Evolutionary conservation across 2,329 filamentous ascomycete species (phyloP).

Genomic region (Laburnicola sp.): DNA sequence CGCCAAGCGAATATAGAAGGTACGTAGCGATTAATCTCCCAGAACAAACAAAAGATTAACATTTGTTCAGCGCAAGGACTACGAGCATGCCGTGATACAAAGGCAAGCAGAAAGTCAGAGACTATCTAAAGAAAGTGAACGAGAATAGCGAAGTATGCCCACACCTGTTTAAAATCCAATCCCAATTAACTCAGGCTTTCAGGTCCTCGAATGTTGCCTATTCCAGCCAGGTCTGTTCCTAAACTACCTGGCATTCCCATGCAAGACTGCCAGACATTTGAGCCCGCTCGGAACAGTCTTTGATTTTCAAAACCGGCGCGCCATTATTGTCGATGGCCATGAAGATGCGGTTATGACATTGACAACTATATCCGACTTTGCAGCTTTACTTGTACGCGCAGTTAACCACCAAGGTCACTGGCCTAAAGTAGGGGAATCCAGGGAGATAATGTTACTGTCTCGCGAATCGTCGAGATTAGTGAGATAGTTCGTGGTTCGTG

Average conservation of each 20-base stretch:
- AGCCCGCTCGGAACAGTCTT: too few species aligned
- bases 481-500: slow-evolving; percentile 14
- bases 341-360: slow-evolving; percentile 35
- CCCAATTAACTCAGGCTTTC: not conserved
- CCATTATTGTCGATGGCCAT: slow-evolving; percentile 20
- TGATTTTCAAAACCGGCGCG: slow-evolving; percentile 1
- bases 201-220: slow-evolving; percentile 58
- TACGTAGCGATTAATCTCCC: slow-evolving; percentile 1
- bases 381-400: slow-evolving; percentile 9
- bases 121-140: slow-evolving; percentile 57
- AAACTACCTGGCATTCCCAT: slow-evolving; percentile 51
- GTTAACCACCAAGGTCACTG: slow-evolving; percentile 16
- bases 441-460: slow-evolving; percentile 10
- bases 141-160: slow-evolving; percentile 46
- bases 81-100: slow-evolving; percentile 52
- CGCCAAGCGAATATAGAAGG: slow-evolving; percentile 22
- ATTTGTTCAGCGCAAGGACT: slow-evolving; percentile 27
- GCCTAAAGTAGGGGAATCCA: slow-evolving; percentile 17
- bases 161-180: not conserved
- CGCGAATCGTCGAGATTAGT: slow-evolving; percentile 12
- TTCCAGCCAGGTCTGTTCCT: slow-evolving; percentile 57
- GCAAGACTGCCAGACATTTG: too few species aligned
- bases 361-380: slow-evolving; percentile 18
- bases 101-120: slow-evolving; percentile 51
- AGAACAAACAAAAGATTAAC: not conserved